Conservation (phyloP, 768 basidiomycete species). For the Ephemerocybe angulata region DNA sequence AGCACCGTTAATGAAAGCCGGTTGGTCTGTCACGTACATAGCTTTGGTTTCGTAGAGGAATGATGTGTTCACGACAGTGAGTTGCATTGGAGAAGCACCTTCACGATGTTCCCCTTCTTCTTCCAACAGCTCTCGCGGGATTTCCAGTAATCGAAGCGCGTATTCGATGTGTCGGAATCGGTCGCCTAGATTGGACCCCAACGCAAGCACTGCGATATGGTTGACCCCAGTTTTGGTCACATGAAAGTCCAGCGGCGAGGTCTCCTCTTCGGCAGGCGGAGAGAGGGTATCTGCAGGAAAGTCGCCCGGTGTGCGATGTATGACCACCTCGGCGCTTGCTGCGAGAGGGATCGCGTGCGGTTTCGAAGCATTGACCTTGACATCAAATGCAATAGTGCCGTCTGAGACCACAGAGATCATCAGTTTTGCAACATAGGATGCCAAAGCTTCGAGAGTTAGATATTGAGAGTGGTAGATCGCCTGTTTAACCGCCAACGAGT, state of each 20-base stretch:
- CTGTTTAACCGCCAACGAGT: constrained; percentile 4
- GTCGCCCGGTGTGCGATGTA: constrained; percentile 43
- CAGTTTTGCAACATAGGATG: constrained; percentile 49
- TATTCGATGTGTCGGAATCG: constrained; percentile 76
- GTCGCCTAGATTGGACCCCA: constrained; percentile 92
- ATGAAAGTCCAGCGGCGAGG: not conserved
- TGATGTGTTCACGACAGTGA: constrained; percentile 67
- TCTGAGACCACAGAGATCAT: constrained; percentile 31
- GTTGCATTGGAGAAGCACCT: constrained; percentile 17
- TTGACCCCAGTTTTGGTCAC: not conserved
- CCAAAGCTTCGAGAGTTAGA: constrained; percentile 69
- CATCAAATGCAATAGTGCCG: constrained; percentile 21
- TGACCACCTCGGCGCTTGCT: constrained; percentile 57
- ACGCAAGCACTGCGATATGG: constrained; percentile 58
- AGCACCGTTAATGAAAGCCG: constrained; percentile 86
- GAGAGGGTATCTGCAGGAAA: constrained; percentile 21
- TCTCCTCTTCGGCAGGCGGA: not conserved
- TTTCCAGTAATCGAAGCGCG: constrained; percentile 71
- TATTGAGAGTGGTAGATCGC: constrained; percentile 41
- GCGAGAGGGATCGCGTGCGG: constrained; percentile 69
- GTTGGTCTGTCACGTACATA: constrained; percentile 95
- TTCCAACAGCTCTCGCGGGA: constrained; percentile 31
- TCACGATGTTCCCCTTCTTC: constrained; percentile 12
- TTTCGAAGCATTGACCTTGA: constrained; percentile 64
- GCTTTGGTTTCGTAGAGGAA: constrained; percentile 91